A percentile compares a stretch with the other conserved stretches of the same genome.
These are phyloP conservation scores for Clavulina sp. DNA, from an alignment of 768 basidiomycete species.

Conservation along the genomic window DNA sequence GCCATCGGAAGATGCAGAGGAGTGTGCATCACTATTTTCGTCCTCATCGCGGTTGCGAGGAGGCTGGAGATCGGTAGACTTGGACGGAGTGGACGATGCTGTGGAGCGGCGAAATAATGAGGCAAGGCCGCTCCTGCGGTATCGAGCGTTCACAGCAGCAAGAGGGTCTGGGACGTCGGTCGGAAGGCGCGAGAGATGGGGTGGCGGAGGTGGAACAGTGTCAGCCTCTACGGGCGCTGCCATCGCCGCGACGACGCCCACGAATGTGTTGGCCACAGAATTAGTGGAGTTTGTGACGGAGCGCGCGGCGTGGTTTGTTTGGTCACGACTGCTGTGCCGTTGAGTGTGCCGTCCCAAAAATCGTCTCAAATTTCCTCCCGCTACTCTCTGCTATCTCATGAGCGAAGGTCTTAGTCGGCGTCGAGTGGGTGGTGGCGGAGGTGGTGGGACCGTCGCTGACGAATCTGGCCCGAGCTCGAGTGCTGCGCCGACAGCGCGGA, in stretches of 20 bases:
- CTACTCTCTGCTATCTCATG: too few relatives aligned
- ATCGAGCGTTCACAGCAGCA: not conserved
- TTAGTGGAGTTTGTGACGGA: not conserved
- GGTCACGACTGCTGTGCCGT: not conserved
- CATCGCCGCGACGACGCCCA: too few relatives aligned
- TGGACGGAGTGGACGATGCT: too few relatives aligned
- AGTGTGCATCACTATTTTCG: not conserved
- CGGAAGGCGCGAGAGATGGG: too few relatives aligned
- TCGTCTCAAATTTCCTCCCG: too few relatives aligned
- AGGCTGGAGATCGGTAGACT: too few relatives aligned
- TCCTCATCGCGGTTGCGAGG: too few relatives aligned
- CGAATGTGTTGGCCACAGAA: not conserved
- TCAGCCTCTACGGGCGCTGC: too few relatives aligned
- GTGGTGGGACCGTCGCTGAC: not conserved
- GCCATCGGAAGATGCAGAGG: not conserved
- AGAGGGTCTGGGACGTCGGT: not conserved
- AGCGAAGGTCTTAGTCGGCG: not conserved
- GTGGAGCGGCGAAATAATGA: too few relatives aligned
- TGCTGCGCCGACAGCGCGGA: not conserved
- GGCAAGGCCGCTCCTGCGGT: too few relatives aligned
- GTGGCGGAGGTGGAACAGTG: not conserved
- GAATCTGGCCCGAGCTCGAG: not conserved
- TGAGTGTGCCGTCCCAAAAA: not conserved
- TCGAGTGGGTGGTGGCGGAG: not conserved
- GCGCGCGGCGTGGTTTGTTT: not conserved